Evolutionary conservation across 495 filamentous ascomycete genomes (phyloP).

Genomic region (Lophiostoma macrostomum): DNA sequence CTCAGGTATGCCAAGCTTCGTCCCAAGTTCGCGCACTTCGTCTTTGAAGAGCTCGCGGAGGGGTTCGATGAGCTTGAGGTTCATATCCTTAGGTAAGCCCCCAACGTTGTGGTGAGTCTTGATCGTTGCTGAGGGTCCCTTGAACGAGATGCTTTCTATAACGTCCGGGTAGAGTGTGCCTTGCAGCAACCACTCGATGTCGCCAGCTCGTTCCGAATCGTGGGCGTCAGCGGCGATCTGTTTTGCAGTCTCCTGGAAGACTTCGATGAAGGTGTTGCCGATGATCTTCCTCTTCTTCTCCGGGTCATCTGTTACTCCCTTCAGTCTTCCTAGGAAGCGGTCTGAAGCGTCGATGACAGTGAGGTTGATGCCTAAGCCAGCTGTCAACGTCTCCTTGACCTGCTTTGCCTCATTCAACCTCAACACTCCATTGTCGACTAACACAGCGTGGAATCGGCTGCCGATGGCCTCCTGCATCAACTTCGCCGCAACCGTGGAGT

Average conservation of each 20-base stretch:
- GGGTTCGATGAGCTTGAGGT: constrained; percentile 73
- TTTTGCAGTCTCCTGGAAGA: constrained; percentile 79
- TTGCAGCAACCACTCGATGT: constrained; percentile 81
- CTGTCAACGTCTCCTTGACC: constrained; percentile 70
- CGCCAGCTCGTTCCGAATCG: constrained; percentile 57
- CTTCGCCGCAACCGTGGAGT: constrained; percentile 84
- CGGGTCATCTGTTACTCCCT: constrained; percentile 71
- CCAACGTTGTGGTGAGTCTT: constrained; percentile 88
- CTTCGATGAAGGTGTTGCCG: constrained; percentile 78
- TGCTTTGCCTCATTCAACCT: constrained; percentile 76
- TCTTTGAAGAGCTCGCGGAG: constrained; percentile 80
- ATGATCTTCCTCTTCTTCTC: constrained; percentile 96
- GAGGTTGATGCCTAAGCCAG: constrained; percentile 84
- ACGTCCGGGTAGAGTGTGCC: constrained; percentile 81
- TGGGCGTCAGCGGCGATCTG: constrained; percentile 68
- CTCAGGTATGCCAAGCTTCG: constrained; percentile 69
- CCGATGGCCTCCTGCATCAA: constrained; percentile 83
- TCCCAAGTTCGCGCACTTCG: constrained; percentile 76
- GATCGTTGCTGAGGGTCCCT: constrained; percentile 76
- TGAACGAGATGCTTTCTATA: constrained; percentile 79
- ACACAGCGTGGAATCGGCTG: constrained; percentile 81
- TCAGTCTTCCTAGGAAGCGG: constrained; percentile 68
- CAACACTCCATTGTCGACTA: constrained; percentile 87
- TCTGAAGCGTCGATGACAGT: constrained; percentile 80
- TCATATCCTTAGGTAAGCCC: constrained; percentile 58